phyloP scores from a whole-genome alignment of 2,329 filamentous ascomycete genomes.

The Epichloe uncinata region DNA sequence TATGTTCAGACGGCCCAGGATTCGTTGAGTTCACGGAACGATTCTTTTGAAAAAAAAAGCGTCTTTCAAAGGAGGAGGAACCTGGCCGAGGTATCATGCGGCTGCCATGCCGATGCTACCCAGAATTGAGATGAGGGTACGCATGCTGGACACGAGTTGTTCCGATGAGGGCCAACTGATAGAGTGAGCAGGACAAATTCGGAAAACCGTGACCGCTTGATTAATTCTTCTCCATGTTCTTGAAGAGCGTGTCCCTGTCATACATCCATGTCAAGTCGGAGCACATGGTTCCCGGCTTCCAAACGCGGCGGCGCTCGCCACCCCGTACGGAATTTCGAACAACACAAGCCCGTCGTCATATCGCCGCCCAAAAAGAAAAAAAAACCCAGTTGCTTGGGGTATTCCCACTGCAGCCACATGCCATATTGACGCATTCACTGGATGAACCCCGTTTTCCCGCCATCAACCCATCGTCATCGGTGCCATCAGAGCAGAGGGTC shows the following conservation, averaged over 20 bases:
- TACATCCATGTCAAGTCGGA: not conserved
- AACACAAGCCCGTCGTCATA: not conserved
- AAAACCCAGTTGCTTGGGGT: too few relatives aligned
- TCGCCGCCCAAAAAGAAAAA: too few relatives aligned
- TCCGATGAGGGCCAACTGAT: too few relatives aligned
- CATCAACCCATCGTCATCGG: not conserved
- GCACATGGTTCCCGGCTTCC: too few relatives aligned
- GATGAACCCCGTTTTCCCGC: not conserved
- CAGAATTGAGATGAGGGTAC: not conserved
- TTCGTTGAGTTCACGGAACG: not conserved
- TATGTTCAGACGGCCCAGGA: not conserved
- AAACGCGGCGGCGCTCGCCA: too few relatives aligned
- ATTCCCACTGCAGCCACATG: not conserved
- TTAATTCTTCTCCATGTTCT: not conserved
- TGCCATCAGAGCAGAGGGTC: not conserved
- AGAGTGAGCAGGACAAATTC: not conserved
- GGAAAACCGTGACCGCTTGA: not conserved
- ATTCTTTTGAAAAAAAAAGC: not conserved
- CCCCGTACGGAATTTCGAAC: not conserved
- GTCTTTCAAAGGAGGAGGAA: not conserved
- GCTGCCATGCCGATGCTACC: not conserved
- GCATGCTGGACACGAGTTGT: too few relatives aligned
- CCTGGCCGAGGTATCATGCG: not conserved
- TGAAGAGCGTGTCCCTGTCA: too few relatives aligned
- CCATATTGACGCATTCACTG: not conserved